Conservation (phyloP, 768 basidiomycete species). For the Gymnopilus dilepis region DNA sequence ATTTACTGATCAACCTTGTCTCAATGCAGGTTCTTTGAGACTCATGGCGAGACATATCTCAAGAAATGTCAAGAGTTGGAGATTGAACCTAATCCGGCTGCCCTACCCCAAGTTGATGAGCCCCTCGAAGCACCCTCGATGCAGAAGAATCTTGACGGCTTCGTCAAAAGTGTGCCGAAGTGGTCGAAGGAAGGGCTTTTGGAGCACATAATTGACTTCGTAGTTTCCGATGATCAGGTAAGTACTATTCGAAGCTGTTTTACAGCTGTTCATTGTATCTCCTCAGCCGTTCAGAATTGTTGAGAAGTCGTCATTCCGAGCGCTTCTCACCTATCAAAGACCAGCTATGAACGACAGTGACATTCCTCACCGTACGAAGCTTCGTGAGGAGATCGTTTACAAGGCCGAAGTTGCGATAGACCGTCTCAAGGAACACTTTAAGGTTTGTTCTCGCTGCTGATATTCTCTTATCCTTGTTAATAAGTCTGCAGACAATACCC, state of each 20-base stretch:
- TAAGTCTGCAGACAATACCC: constrained; percentile 12
- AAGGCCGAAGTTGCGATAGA: constrained; percentile 10
- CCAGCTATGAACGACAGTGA: constrained; percentile 22
- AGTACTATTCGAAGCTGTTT: not conserved
- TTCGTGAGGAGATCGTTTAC: constrained; percentile 24
- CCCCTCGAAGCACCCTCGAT: not conserved
- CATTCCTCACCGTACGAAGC: constrained; percentile 28
- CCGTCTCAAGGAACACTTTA: constrained; percentile 8
- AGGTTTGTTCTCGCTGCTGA: not conserved
- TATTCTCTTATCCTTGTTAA: not conserved
- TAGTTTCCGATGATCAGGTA: constrained; percentile 30
- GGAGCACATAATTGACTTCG: constrained; percentile 26
- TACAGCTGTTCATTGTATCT: not conserved
- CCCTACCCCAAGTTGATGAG: not conserved
- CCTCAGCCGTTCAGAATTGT: constrained; percentile 28
- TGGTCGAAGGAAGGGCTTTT: constrained; percentile 27
- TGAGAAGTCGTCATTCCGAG: constrained; percentile 23
- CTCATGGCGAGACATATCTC: constrained; percentile 8
- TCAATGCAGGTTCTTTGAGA: not conserved
- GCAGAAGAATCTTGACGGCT: constrained; percentile 16
- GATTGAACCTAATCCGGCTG: not conserved
- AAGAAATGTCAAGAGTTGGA: not conserved
- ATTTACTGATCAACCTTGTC: not conserved
- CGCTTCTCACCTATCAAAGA: constrained; percentile 24
- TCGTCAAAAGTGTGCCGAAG: constrained; percentile 14